Evolutionary conservation across 192 early-diverging fungal species (phyloP), one percentile per base, ranked within the genome.

Genomic region (Coemansia sp.): DNA sequence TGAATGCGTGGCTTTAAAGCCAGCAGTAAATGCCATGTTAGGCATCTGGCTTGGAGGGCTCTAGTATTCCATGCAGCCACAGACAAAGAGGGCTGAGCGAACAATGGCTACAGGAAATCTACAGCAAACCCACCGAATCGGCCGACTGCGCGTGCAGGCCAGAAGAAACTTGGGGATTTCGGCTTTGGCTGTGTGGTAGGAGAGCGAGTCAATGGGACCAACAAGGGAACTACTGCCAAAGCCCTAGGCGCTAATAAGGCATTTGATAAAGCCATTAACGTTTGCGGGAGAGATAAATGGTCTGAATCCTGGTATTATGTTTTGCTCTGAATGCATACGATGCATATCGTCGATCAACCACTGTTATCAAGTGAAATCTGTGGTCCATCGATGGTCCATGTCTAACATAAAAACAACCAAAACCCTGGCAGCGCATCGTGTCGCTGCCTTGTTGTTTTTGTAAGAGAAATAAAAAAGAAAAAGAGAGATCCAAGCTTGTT

Each of bases 1-100:
- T 32, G 55, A 32, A 56, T 56, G 30, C 18, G 55, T 56, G 55
- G 55, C 55, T 56, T 32, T 12, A 45, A 45, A 16, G 42, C 42
- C 42, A 45, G 42, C 42, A 45, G 42, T 45, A 45, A 45, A 45
- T 12, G 42, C 14, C 42, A 45, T 45, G 14, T 45, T 12, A 16
- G 12, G 42, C 42, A 16, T 16, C 17, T 45, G 42, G 17, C 42
- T 45, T 12, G 36, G 42, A 45, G 17, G 42, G 14, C 14, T 5
- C 14, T 16, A 16, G 14, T 16, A 16, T 12, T 45, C 14, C 42
- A 45, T 16, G 42, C 42, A 45, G 42, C 42, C 42, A 4, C 42
- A 45, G 42, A 45, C 10, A 45, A 5, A 45, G 42, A 5, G 12
- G 17, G 12, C 0, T 16, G 42, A 45, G 14, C 42, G 42, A 45